These are phyloP conservation scores for Persicaria maculosa DNA, from an alignment of 148 eudicot species.

Conservation along the genomic window DNA sequence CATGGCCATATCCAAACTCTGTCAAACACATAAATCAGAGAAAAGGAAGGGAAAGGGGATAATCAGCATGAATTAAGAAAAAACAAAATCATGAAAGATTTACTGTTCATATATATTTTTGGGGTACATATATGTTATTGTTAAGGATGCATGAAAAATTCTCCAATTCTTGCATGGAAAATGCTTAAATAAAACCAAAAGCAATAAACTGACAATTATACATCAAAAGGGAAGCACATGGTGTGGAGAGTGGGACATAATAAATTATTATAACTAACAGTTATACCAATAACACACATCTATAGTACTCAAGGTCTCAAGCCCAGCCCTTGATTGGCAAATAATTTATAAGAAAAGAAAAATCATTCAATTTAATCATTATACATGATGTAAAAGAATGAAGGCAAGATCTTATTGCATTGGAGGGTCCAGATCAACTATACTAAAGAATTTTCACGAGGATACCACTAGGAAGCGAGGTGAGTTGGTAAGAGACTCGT, in stretches of 20 bases:
- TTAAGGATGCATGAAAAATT: neutral
- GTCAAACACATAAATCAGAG: neutral
- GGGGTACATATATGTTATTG: neutral
- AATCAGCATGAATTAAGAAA: neutral
- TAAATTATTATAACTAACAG: neutral
- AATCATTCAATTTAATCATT: neutral
- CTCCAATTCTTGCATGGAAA: constrained; percentile 6
- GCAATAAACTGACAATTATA: neutral
- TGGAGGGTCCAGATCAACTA: constrained; percentile 11
- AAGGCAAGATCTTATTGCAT: constrained; percentile 8
- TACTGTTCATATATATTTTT: neutral
- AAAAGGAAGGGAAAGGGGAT: neutral
- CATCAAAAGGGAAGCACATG: constrained; percentile 8
- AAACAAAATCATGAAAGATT: neutral
- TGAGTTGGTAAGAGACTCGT: too few species aligned
- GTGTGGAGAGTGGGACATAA: neutral
- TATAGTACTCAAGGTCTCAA: neutral
- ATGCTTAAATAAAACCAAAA: neutral
- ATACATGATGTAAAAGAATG: neutral
- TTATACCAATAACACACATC: neutral
- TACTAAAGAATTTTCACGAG: neutral
- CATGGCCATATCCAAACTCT: neutral
- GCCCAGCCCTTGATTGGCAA: constrained; percentile 10
- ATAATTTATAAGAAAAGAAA: neutral
- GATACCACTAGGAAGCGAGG: neutral